These are phyloP conservation scores for Scheffersomyces coipomensis DNA, from an alignment of 805 yeast species.

Conservation along the genomic window DNA sequence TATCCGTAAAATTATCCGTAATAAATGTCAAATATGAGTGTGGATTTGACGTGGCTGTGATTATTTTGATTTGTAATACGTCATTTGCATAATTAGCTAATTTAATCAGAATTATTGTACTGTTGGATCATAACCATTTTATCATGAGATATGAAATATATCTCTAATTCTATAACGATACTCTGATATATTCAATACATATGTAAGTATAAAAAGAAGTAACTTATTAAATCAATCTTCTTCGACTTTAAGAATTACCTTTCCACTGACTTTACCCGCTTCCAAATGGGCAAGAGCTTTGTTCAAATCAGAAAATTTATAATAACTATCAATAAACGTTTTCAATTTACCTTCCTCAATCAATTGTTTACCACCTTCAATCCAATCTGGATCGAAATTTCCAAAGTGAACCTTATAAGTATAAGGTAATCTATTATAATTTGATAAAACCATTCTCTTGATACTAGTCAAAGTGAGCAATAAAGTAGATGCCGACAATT, in stretches of 20 bases:
- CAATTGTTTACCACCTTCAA: slow-evolving; percentile 31
- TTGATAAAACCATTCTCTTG: neutral
- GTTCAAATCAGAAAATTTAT: slow-evolving; percentile 45
- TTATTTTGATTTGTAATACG: no score
- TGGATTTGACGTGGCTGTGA: no score
- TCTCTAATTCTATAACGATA: no score
- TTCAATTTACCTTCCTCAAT: slow-evolving; percentile 44
- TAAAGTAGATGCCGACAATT: neutral
- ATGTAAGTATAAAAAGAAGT: no score
- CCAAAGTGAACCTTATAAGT: slow-evolving; percentile 21
- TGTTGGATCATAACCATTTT: no score
- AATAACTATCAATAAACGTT: slow-evolving; percentile 54
- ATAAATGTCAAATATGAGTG: no score
- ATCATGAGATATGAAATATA: no score
- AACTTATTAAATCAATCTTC: neutral
- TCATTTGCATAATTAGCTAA: no score
- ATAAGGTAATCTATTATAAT: neutral
- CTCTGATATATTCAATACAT: no score
- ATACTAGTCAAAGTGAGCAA: neutral
- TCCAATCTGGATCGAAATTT: slow-evolving; percentile 11
- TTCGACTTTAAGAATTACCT: slow-evolving; percentile 48
- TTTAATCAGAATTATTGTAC: no score
- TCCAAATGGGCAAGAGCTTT: slow-evolving; percentile 50
- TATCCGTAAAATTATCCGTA: no score
- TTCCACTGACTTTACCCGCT: slow-evolving; percentile 59